Evolutionary conservation across 2,329 filamentous ascomycete species (phyloP).

Genomic region (Chaetomium globosum): DNA sequence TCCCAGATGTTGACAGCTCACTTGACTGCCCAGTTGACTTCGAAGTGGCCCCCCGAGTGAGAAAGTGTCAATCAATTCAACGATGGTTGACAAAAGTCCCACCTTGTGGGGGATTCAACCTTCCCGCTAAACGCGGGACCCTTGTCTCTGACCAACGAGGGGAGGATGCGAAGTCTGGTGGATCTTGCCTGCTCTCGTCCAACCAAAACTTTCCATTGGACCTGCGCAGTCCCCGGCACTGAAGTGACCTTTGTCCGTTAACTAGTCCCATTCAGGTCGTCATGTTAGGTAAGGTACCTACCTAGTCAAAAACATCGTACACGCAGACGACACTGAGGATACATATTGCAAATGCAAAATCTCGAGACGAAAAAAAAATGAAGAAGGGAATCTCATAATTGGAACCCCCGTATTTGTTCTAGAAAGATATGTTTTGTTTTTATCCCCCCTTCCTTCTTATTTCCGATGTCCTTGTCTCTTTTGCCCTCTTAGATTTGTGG

Average conservation of each 20-base stretch:
- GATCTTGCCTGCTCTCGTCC: neutral
- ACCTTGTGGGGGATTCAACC: conserved; percentile 16
- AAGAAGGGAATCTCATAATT: neutral
- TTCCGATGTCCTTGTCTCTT: neutral
- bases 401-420: neutral
- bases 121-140: conserved; percentile 1
- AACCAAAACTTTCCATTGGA: conserved; percentile 6
- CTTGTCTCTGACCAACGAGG: conserved; percentile 5
- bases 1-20: neutral
- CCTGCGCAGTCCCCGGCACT: neutral
- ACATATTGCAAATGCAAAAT: no score
- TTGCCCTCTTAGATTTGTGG: neutral
- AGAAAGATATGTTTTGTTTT: neutral
- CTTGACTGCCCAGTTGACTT: neutral
- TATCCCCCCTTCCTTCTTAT: neutral
- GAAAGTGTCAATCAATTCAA: conserved; percentile 2
- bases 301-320: no score
- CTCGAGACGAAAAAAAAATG: neutral
- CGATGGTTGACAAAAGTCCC: conserved; percentile 6
- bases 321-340: no score
- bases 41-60: neutral
- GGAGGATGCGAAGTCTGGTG: neutral
- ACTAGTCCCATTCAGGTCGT: no score
- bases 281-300: no score
- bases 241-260: no score